Evolutionary conservation across 768 basidiomycete species (phyloP).

Genomic region (Lactifluus piperatus): DNA sequence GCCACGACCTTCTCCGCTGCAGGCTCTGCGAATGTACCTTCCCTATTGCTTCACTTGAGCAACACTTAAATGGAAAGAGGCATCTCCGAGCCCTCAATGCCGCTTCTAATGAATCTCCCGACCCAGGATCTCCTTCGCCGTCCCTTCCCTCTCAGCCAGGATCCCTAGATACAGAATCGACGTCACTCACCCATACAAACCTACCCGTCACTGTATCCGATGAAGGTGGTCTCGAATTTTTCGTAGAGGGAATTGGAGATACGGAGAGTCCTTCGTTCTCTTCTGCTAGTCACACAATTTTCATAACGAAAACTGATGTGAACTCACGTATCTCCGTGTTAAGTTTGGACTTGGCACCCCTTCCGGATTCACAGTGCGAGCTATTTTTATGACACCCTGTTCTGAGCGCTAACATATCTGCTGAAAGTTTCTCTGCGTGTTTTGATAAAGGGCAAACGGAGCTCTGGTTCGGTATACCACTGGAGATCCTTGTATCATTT

Average conservation of each 20-base stretch:
- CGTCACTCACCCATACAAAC: neutral
- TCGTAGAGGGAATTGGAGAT: neutral
- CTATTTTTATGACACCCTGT: neutral
- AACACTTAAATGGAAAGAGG: neutral
- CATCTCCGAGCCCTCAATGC: slow-evolving; percentile 7
- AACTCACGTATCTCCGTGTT: neutral
- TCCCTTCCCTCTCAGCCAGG: neutral
- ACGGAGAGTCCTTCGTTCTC: neutral
- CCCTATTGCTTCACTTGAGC: neutral
- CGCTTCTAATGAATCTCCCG: neutral
- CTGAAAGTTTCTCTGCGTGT: neutral
- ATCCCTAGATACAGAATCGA: neutral
- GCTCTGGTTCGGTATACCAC: neutral
- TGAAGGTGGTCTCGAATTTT: slow-evolving; percentile 7
- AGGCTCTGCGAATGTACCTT: slow-evolving; percentile 16
- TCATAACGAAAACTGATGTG: neutral
- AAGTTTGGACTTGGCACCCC: neutral
- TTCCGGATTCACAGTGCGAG: neutral
- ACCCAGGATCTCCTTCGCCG: neutral
- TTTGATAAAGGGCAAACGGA: neutral
- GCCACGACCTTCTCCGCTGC: slow-evolving; percentile 23
- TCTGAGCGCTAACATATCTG: neutral
- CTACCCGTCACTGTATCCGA: slow-evolving; percentile 1
- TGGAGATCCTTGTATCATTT: slow-evolving; percentile 1
- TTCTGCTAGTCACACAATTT: neutral